A percentile compares a stretch with the other conserved stretches of the same genome.
Evolutionary conservation across 2,329 filamentous ascomycete genomes (phyloP).

Genomic region (Mycosphaerella sp.): DNA sequence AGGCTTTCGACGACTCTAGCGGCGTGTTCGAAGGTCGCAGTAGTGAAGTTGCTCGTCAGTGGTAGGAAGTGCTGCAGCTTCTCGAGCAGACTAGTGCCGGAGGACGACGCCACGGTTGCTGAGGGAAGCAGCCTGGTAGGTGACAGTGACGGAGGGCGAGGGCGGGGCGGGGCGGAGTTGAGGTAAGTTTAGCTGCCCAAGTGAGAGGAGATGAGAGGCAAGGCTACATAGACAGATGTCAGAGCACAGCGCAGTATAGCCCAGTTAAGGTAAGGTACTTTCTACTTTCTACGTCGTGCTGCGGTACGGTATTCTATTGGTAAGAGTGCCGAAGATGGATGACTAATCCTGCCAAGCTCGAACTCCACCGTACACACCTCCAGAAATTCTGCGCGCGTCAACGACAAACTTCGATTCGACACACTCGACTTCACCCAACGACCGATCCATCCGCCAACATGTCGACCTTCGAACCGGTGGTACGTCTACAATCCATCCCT

Average conservation of each 20-base stretch:
- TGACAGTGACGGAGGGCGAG: background rate
- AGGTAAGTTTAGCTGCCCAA: too few species aligned
- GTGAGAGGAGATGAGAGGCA: too few species aligned
- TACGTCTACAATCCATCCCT: slow-evolving; percentile 39
- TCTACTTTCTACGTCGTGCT: too few species aligned
- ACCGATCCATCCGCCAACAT: slow-evolving; percentile 43
- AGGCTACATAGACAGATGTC: too few species aligned
- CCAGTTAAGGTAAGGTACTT: too few species aligned
- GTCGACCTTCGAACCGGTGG: slow-evolving; percentile 61
- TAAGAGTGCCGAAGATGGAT: too few species aligned
- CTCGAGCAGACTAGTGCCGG: slow-evolving; percentile 17
- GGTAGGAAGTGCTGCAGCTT: slow-evolving; percentile 15
- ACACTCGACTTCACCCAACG: slow-evolving; percentile 12
- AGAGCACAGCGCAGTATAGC: too few species aligned
- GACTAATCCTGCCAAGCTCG: too few species aligned
- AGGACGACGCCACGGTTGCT: slow-evolving; percentile 29
- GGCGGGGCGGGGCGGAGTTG: too few species aligned
- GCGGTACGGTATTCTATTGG: too few species aligned
- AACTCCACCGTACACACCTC: too few species aligned
- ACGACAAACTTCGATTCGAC: background rate
- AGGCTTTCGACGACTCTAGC: slow-evolving; percentile 14
- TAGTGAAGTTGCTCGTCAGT: slow-evolving; percentile 17
- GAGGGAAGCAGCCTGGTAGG: background rate
- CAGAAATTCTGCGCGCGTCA: too few species aligned
- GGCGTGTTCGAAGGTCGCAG: slow-evolving; percentile 17